A percentile compares a stretch with the other conserved stretches of the same genome.
These are phyloP conservation scores for Gossypium thurberi DNA, from an alignment of 345 rosid genomes.

Conservation along the genomic window DNA sequence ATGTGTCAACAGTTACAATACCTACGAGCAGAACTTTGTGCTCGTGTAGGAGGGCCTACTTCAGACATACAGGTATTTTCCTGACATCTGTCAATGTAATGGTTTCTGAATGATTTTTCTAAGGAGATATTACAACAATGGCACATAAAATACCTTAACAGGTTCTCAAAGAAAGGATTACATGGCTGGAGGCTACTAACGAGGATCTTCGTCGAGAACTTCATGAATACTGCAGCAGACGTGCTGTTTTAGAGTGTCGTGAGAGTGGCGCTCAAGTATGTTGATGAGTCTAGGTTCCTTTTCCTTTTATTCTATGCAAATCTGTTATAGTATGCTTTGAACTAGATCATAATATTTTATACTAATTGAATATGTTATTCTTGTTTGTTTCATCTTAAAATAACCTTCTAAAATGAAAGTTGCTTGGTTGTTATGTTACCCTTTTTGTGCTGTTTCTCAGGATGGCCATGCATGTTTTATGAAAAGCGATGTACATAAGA, in stretches of 20 bases:
- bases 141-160: constrained; percentile 15
- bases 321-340: background rate
- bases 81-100: constrained; percentile 11
- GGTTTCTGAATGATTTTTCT: constrained; percentile 1
- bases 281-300: background rate
- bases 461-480: constrained; percentile 19
- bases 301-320: background rate
- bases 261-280: constrained; percentile 51
- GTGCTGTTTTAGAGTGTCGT: constrained; percentile 36
- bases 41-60: constrained; percentile 42
- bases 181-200: constrained; percentile 64
- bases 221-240: constrained; percentile 59
- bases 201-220: constrained; percentile 65
- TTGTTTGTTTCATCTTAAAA: constrained; percentile 8
- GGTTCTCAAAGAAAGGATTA: constrained; percentile 59
- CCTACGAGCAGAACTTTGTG: constrained; percentile 63
- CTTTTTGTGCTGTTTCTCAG: constrained; percentile 22
- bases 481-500: constrained; percentile 44
- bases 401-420: background rate
- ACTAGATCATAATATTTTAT: constrained; percentile 5
- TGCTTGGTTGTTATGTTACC: constrained; percentile 2
- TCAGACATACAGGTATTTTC: constrained; percentile 46
- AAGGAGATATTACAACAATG: background rate
- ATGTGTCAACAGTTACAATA: constrained; percentile 62
- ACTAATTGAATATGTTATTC: constrained; percentile 5